These are phyloP conservation scores for Thozetella sp. DNA, from an alignment of 495 filamentous ascomycete species.

Conservation along the genomic window DNA sequence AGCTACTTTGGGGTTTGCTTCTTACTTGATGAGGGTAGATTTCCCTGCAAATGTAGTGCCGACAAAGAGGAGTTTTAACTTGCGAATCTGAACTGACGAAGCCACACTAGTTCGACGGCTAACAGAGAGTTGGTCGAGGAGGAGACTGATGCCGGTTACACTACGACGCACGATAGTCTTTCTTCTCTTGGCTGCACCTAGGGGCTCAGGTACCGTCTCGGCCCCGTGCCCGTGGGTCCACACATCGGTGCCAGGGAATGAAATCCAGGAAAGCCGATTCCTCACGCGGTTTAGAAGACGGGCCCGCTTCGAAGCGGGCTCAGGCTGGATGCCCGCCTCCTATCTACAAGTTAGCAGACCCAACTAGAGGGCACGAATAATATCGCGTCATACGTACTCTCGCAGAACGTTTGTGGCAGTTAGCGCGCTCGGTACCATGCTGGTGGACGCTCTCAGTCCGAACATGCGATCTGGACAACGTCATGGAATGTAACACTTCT, in stretches of 20 bases:
- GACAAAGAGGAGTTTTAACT: conserved; percentile 20
- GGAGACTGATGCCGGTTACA: not conserved
- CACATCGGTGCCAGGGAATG: not conserved
- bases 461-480: too few species aligned
- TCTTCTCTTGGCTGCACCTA: not conserved
- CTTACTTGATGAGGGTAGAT: conserved; percentile 16
- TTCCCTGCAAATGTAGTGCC: conserved; percentile 21
- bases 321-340: not conserved
- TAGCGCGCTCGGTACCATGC: too few species aligned
- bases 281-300: not conserved
- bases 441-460: too few species aligned
- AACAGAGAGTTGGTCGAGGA: conserved; percentile 3
- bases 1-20: not conserved
- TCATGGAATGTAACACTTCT: too few species aligned
- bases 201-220: not conserved
- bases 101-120: not conserved
- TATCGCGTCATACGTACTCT: not conserved
- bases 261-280: not conserved
- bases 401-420: too few species aligned
- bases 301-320: not conserved
- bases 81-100: not conserved
- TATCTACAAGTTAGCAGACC: not conserved
- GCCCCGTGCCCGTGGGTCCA: not conserved
- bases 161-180: not conserved
- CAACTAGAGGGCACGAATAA: not conserved